Evolutionary conservation across 2,329 filamentous ascomycete genomes (phyloP), one percentile per base, ranked within the genome.

Genomic region (Fonsecaea multimorphosa): DNA sequence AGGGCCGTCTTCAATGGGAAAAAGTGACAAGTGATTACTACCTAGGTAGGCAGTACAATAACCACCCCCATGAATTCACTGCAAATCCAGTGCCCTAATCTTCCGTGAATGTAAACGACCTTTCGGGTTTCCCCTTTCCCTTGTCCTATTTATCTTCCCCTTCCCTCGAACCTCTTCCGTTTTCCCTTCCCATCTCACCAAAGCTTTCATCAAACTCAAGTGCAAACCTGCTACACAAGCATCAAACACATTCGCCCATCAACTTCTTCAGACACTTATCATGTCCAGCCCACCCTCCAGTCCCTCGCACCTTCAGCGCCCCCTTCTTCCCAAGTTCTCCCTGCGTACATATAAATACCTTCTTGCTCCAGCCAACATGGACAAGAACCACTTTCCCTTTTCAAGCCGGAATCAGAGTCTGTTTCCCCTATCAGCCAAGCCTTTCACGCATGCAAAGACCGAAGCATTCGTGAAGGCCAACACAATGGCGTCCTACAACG

Each of bases 391-490:
- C n/a, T n/a, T 1, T 2, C 19, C 11, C 19, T 22, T 12, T 12
- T 22, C 44, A 49, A 24, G 2, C 19, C 44, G 11, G 8, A 49
- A 24, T 16, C 44, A 22, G 19, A 49, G 44, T 49, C 58, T 53
- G 27, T 19, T 58, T 8, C 36, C 54, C 3, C 14, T 22, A 1
- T 38, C 46, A 4, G 58, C n/a, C 1, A 52, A 54, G 27, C 24
- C 46, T 12, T 61, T 61, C 58, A 31, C 52, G 9, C 38, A 44
- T 24, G 40, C 49, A 22, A 61, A 53, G 46, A 36, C 32, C 40
- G 58, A 60, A 22, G 58, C 58, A 14, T 60, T 49, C 16, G 44
- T 12, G 5, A 46, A 52, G 16, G 58, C 58, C 31, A 29, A 60
- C 9, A 44, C 40, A 5, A 38, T 16, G 36, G 36, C 12, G n/a